Base-by-base conservation (phyloP, 495 filamentous ascomycete species). In the Paragyromitra xinjiangensis region DNA sequence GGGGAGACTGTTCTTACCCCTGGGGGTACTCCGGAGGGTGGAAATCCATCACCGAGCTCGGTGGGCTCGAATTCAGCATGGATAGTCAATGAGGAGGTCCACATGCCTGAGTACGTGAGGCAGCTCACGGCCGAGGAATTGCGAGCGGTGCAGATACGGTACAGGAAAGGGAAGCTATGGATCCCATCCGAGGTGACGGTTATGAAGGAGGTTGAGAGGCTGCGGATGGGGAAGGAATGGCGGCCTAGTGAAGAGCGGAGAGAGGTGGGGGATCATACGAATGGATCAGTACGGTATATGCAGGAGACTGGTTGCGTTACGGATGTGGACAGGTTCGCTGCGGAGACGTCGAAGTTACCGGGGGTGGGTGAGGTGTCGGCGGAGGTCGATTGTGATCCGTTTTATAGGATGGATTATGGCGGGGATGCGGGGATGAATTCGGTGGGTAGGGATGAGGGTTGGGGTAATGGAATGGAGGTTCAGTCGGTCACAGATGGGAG, bases 141-240 rank as follows among this genome's bases (percentile, higher is more conserved):
- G 34, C 44, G 64, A 3, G 72, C 72, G 19, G 16, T 75, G 14
- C 64, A 63, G 34, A 40, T 37, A 29, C n/a, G 72, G 39, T 34
- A 70, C 39, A 29, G 72, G 24, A 59, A 48, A 22, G 53, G 65
- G 55, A 44, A 61, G 26, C 16, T 34, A 19, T 77, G 74, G 74
- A 61, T 77, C 8, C 74, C 74, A 9, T 16, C 53, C 8, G 72
- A 75, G 48, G 26, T 34, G 8, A 50, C 72, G 19, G 65, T 75
- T 7, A 22, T 14, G 74, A 75, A 59, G 11, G 70, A 78, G 53
- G 51, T 75, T 7, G 69, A 12, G 9, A 64, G 59, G 22, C 19
- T 67, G 40, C 50, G 72, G 2, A 19, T 37, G 65, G 22, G 40
- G 29, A 34, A 3, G 29, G 29, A 34, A 34, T 34, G 29, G 29